Conservation (phyloP, 768 basidiomycete species). For the Rossbeevera mucosa region DNA sequence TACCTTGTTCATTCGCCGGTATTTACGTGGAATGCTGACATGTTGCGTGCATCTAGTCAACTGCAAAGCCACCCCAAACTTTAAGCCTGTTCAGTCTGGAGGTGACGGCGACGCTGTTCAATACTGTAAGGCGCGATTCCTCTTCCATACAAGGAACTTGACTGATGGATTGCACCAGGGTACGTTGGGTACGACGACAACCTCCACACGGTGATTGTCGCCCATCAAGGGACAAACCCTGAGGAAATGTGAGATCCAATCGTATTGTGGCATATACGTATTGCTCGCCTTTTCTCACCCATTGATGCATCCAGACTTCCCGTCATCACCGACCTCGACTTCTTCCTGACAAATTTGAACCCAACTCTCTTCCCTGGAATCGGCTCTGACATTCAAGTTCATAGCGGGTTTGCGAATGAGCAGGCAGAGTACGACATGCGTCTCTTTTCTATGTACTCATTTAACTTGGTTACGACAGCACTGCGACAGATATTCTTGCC, state of each 20-base stretch:
- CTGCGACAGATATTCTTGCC: too few relatives aligned
- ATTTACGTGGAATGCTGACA: not conserved
- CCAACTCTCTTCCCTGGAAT: too few relatives aligned
- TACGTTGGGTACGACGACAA: slow-evolving; percentile 49
- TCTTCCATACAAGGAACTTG: not conserved
- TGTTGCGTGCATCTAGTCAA: slow-evolving; percentile 20
- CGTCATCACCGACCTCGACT: too few relatives aligned
- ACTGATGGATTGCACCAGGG: slow-evolving; percentile 31
- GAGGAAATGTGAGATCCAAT: slow-evolving; percentile 22
- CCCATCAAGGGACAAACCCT: slow-evolving; percentile 36
- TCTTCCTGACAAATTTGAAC: too few relatives aligned
- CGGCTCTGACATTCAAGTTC: too few relatives aligned
- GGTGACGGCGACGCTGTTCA: slow-evolving; percentile 42
- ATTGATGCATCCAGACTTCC: too few relatives aligned
- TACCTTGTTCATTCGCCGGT: slow-evolving; percentile 7
- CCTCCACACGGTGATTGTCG: slow-evolving; percentile 33
- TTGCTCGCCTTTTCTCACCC: too few relatives aligned
- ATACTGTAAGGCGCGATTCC: slow-evolving; percentile 35
- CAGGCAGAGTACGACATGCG: too few relatives aligned
- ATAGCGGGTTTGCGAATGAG: too few relatives aligned
- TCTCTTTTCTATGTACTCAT: too few relatives aligned
- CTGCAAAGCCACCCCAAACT: slow-evolving; percentile 34
- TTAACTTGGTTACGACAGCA: too few relatives aligned
- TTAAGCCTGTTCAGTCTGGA: slow-evolving; percentile 44
- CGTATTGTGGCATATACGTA: too few relatives aligned